phyloP scores from a whole-genome alignment of 768 basidiomycete genomes.

The Lentinus brumalis region DNA sequence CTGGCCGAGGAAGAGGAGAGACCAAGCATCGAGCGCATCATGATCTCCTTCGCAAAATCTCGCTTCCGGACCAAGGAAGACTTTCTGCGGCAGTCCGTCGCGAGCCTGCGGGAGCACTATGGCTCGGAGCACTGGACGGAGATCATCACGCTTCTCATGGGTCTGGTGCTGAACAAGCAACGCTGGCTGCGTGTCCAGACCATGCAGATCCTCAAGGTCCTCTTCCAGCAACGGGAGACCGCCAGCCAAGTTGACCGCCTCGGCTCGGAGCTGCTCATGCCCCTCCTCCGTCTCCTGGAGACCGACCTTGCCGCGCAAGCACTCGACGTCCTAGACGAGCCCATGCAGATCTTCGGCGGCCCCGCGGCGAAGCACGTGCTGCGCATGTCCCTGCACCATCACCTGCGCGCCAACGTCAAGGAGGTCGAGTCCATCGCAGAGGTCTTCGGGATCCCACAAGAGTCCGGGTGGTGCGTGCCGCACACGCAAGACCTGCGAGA shows the following conservation, averaged over 20 bases:
- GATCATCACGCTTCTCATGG: constrained; percentile 82
- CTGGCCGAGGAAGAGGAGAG: constrained; percentile 75
- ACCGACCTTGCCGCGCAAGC: constrained; percentile 84
- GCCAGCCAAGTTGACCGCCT: constrained; percentile 70
- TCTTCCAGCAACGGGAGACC: constrained; percentile 85
- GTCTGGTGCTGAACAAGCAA: constrained; percentile 81
- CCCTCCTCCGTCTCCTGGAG: constrained; percentile 83
- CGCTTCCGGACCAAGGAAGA: constrained; percentile 93
- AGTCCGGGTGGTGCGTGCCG: constrained; percentile 87
- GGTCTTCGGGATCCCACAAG: constrained; percentile 80
- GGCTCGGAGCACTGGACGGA: constrained; percentile 74
- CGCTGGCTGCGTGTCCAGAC: constrained; percentile 80
- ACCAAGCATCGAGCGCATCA: constrained; percentile 82
- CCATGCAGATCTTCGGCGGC: constrained; percentile 76
- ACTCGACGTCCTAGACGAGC: constrained; percentile 92
- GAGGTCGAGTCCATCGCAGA: constrained; percentile 61
- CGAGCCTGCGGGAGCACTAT: constrained; percentile 85
- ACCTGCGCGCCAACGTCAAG: constrained; percentile 41
- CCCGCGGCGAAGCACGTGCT: constrained; percentile 84
- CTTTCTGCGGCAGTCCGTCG: constrained; percentile 87
- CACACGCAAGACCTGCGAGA: constrained; percentile 61
- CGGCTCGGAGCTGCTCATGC: constrained; percentile 89
- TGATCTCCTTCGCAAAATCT: constrained; percentile 84
- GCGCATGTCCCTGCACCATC: constrained; percentile 84
- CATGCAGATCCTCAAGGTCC: constrained; percentile 86